phyloP scores from a whole-genome alignment of 164 flowering plant genomes.

The Malania oleifera region DNA sequence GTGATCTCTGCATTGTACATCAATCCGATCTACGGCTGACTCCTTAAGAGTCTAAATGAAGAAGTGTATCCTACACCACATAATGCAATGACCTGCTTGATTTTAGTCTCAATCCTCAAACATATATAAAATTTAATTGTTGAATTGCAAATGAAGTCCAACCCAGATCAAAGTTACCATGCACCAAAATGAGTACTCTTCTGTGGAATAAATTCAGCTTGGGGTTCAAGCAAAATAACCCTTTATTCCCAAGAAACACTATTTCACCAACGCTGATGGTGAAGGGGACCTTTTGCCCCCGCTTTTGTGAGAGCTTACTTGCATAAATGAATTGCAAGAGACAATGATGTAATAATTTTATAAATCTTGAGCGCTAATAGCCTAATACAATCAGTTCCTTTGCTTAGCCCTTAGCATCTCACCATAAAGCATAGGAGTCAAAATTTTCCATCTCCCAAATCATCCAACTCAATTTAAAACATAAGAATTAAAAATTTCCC shows the following conservation, averaged over 20 bases:
- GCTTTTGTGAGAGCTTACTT: no score
- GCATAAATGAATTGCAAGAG: no score
- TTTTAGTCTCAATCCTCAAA: neutral
- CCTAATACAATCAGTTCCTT: no score
- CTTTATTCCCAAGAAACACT: slow-evolving; percentile 9
- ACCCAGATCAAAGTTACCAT: neutral
- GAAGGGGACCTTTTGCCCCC: slow-evolving; percentile 11
- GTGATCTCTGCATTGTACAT: slow-evolving; percentile 95
- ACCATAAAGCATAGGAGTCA: no score
- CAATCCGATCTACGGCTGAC: slow-evolving; percentile 31
- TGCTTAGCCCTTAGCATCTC: no score
- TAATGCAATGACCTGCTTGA: neutral
- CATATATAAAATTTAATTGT: neutral
- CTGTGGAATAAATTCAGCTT: slow-evolving; percentile 13
- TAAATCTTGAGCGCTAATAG: no score
- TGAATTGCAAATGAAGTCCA: slow-evolving; percentile 6
- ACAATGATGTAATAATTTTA: no score
- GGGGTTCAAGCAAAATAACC: slow-evolving; percentile 21
- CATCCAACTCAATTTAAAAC: no score
- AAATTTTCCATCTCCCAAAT: no score
- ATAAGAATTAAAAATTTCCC: no score
- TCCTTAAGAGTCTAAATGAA: neutral
- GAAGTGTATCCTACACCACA: slow-evolving; percentile 5
- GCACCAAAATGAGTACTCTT: neutral
- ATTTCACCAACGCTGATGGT: slow-evolving; percentile 11